Evolutionary conservation across 2,329 filamentous ascomycete genomes (phyloP), one percentile per base, ranked within the genome.

Genomic region (Colletotrichum graminicola): DNA sequence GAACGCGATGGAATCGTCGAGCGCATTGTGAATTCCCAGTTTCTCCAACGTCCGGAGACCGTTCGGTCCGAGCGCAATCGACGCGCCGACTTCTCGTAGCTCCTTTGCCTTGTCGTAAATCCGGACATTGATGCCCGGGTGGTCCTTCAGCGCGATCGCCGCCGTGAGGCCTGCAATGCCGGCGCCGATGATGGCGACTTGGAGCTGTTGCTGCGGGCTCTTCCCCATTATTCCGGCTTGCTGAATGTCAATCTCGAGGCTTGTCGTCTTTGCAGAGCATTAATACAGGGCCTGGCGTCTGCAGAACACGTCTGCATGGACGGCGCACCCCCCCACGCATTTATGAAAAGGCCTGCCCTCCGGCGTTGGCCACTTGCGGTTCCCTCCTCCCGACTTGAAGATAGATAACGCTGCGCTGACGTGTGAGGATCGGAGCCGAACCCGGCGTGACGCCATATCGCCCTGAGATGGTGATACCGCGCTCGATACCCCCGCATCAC

Each of bases 1-100:
- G 60, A 82, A 83, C 0, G 80, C 81, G 7, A 84, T 74, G 32
- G 79, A 78, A 12, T 83, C 80, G 1, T 78, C 76, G 10, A 87
- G 78, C 1, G 85, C 85, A 69, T 84, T 82, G 47, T 82, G 66
- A 18, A 87, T 84, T 5, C 86, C 86, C 0, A 87, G 82, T 29
- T 82, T 83, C 54, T 87, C 84, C 55, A 89, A 76, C 0, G 86
- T 85, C 47, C 83, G 82, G 77, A 88, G 81, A 0, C 86, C 86
- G 75, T 88, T 88, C 1, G 86, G 85, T 2, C 86, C 86, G 5
- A 87, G 78, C 1, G 83, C 85, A 23, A 87, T 85, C 2, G 83
- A 84, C 0, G 85, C 84, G 10, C 85, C 84, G 36, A 86, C 82
- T 66, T 86, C 84, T 67, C 79, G 81, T 47, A 86, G 82, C 71